Conservation (phyloP, 2,329 filamentous ascomycete genomes). For the Apiospora malaysiana region DNA sequence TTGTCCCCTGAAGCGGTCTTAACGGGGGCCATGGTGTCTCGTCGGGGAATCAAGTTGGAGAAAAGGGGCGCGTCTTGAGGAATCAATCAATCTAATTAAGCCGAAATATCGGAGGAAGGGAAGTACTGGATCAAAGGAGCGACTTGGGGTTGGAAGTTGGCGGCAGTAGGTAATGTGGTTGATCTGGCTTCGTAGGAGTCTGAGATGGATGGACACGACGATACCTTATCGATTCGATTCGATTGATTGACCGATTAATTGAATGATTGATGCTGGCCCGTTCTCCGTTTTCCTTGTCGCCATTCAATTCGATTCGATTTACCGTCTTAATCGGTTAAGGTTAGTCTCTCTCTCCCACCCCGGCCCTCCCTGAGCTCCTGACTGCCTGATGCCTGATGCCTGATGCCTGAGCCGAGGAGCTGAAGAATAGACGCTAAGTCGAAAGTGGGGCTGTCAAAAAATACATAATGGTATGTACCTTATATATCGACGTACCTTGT, state of each 20-base stretch:
- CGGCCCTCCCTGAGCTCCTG: too few species aligned
- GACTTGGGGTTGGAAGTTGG: conserved; percentile 12
- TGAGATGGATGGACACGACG: not conserved
- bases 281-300: not conserved
- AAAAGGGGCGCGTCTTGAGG: not conserved
- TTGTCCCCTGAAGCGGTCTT: conserved; percentile 64
- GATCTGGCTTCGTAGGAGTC: conserved; percentile 1
- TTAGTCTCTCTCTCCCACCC: too few species aligned
- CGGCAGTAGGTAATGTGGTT: not conserved
- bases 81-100: not conserved
- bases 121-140: conserved; percentile 5
- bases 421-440: too few species aligned
- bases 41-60: conserved; percentile 11
- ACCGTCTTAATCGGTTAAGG: too few species aligned
- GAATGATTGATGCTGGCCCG: not conserved
- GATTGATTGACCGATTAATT: too few species aligned
- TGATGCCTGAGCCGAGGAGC: too few species aligned
- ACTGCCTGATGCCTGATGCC: too few species aligned
- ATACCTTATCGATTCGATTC: conserved; percentile 11
- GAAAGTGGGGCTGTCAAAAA: too few species aligned
- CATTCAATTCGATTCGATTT: not conserved
- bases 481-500: too few species aligned
- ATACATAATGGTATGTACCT: too few species aligned
- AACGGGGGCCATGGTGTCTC: conserved; percentile 52
- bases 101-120: not conserved